Evolutionary conservation across 2,329 filamentous ascomycete genomes (phyloP), one percentile per base, ranked within the genome.

Genomic region (Albophoma yamanashiensis): DNA sequence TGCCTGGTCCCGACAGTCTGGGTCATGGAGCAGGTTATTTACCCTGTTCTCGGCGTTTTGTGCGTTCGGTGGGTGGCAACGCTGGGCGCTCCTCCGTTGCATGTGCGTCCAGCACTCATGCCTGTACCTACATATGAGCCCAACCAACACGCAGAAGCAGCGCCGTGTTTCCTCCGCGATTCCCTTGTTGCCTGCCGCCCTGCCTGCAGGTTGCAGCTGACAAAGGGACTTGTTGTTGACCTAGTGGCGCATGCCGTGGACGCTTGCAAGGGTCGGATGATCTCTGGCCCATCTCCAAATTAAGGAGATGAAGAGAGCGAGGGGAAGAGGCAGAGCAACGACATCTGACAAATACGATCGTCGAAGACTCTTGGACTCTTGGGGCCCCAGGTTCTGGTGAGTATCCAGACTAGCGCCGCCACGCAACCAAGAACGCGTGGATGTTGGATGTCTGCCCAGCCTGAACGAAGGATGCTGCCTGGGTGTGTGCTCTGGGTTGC

Each of bases 1-100:
- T 56, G 42, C 38, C 55, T 47, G 45, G 39, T 50, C 61, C 61
- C 61, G 61, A 61, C 59, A 59, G 57, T 62, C 59, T 62, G 61
- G 61, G 53, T 60, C 57, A 31, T 22, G 50, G 57, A 47, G 39
- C 58, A 58, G 39, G 50, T 7, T 50, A 56, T 56, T 34, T 22
- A 34, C 39, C 45, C 42, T 45, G 43, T 40, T 57, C 31, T 56
- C 56, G 31, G 59, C 31, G 38, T 31, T 53, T 17, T 31, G 27
- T 56, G 39, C 50, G 12, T 34, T 5, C 31, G 31, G 31, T 14
- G 27, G 50, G 47, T 36, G 31, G 31, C 31, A 2, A 36, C 11
- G 9, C 15, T 36, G 47, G 50, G 3, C 27, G 20, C 31, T 27
- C 31, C 14, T 22, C 50, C 25, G n/a, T 53, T 11, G 50, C 50